These are phyloP conservation scores for Diplotaxis tenuifolia DNA, from an alignment of 345 rosid genomes.

Conservation along the genomic window DNA sequence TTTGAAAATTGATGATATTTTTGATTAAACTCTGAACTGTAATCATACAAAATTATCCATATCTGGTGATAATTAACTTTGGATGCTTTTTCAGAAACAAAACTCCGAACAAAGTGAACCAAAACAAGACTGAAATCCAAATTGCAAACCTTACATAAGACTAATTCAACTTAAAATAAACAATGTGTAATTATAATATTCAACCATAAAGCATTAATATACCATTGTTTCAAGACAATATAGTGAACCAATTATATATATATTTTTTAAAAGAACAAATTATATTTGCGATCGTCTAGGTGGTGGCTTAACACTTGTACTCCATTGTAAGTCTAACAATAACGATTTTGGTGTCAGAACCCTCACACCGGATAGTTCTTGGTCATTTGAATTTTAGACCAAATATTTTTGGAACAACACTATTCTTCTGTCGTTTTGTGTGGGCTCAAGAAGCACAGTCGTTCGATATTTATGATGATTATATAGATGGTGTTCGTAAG, in stretches of 20 bases:
- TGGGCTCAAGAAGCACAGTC: slow-evolving; percentile 8
- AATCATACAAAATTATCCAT: too few relatives aligned
- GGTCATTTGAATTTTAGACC: too few relatives aligned
- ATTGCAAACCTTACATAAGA: too few relatives aligned
- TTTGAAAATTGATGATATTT: not conserved
- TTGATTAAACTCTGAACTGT: not conserved
- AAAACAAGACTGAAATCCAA: too few relatives aligned
- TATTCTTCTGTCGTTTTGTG: not conserved
- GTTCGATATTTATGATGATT: slow-evolving; percentile 11
- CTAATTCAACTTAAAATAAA: not conserved
- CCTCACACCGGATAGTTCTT: too few relatives aligned
- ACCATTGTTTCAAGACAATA: not conserved
- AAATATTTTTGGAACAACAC: not conserved
- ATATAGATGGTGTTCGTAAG: not conserved
- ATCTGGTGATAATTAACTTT: not conserved
- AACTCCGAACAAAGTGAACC: too few relatives aligned
- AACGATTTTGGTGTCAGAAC: too few relatives aligned
- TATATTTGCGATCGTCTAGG: too few relatives aligned
- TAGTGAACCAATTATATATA: not conserved
- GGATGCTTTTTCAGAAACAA: too few relatives aligned
- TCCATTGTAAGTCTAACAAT: too few relatives aligned
- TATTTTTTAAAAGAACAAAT: too few relatives aligned
- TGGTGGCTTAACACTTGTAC: too few relatives aligned
- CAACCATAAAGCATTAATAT: not conserved
- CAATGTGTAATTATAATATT: not conserved